Evolutionary conservation across 2,329 filamentous ascomycete species (phyloP).

Genomic region (Colletotrichum sansevieriae): DNA sequence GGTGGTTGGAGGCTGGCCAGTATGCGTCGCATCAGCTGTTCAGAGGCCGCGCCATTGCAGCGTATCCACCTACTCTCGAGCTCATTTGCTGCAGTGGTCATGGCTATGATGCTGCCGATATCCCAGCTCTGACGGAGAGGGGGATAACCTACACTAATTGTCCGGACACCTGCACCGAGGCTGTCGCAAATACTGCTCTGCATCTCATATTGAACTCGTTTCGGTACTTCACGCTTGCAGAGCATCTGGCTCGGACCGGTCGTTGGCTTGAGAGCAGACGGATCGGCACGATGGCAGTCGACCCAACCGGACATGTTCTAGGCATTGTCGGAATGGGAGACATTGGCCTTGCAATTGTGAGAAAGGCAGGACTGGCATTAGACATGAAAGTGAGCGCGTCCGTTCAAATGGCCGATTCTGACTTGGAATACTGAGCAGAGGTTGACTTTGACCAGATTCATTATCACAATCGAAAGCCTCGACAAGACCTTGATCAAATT

Average conservation of each 20-base stretch:
- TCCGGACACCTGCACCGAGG: background rate
- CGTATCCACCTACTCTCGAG: background rate
- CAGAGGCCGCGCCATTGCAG: background rate
- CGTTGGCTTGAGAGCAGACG: background rate
- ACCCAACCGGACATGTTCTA: background rate
- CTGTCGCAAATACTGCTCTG: background rate
- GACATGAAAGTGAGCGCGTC: background rate
- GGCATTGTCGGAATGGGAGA: background rate
- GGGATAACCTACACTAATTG: background rate
- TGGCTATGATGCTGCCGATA: background rate
- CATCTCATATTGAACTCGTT: background rate
- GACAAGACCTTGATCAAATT: background rate
- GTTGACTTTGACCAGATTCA: background rate
- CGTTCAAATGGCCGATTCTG: fast-evolving
- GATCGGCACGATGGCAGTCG: background rate
- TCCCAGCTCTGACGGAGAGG: background rate
- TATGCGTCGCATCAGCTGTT: conserved; percentile 10
- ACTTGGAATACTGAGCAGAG: fast-evolving
- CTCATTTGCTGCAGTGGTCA: background rate
- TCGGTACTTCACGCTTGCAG: background rate
- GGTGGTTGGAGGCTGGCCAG: conserved; percentile 9
- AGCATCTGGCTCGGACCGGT: background rate
- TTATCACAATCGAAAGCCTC: background rate
- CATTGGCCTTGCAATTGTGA: background rate
- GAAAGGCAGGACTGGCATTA: background rate